Percentiles rank a stretch among this genome's conserved stretches.
Evolutionary conservation across 306 rosid species (phyloP).

Genomic region (Malus fusca): DNA sequence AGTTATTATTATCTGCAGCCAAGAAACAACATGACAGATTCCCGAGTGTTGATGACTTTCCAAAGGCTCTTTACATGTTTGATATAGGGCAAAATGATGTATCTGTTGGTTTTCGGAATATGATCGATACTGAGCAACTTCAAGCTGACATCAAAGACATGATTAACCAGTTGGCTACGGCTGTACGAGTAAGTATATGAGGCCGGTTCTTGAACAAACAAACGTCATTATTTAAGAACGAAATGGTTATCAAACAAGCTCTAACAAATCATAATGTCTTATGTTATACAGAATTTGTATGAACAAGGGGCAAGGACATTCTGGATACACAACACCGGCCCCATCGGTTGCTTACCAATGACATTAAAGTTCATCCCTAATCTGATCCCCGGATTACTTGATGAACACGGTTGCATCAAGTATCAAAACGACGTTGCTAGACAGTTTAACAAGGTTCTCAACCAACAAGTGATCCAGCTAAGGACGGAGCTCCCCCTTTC

Average conservation of each 20-base stretch:
- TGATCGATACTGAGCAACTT: constrained; percentile 26
- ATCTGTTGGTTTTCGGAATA: constrained; percentile 34
- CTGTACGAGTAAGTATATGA: constrained; percentile 35
- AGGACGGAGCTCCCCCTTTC: constrained; percentile 43
- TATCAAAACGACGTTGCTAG: constrained; percentile 52
- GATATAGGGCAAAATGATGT: constrained; percentile 87
- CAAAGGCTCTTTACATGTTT: constrained; percentile 56
- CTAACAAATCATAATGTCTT: no score
- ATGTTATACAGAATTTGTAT: constrained; percentile 33
- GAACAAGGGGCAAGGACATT: constrained; percentile 52
- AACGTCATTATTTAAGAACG: no score
- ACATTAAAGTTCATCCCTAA: constrained; percentile 20
- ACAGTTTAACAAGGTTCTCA: constrained; percentile 52
- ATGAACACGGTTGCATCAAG: constrained; percentile 49
- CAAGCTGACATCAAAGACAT: constrained; percentile 33
- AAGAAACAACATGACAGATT: constrained; percentile 14
- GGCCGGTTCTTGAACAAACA: no score
- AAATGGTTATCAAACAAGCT: no score
- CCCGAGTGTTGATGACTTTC: constrained; percentile 58
- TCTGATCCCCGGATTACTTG: constrained; percentile 28
- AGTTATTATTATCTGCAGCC: constrained; percentile 17
- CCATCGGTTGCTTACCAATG: constrained; percentile 69
- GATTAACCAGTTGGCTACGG: constrained; percentile 36
- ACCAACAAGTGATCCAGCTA: constrained; percentile 27
- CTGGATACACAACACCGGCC: constrained; percentile 88